These are phyloP conservation scores for Aechmea fasciata DNA, from an alignment of 176 grass and related monocot genomes.

Conservation along the genomic window DNA sequence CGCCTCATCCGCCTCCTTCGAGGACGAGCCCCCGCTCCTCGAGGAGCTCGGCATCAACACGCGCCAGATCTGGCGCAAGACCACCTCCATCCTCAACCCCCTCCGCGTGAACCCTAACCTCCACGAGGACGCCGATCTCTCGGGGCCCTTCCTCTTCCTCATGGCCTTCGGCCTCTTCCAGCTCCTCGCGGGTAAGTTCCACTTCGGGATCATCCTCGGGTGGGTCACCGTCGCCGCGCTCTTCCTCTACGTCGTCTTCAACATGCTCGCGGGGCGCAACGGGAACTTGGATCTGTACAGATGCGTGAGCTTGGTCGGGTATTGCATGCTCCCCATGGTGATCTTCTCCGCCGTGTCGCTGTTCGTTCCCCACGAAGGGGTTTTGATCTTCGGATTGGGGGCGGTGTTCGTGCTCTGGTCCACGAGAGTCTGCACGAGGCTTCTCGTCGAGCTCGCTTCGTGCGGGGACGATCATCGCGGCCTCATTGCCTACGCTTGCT, in stretches of 20 bases:
- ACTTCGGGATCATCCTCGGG: slow-evolving; percentile 83
- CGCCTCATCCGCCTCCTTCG: slow-evolving; percentile 45
- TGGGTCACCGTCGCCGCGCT: slow-evolving; percentile 83
- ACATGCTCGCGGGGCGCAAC: slow-evolving; percentile 68
- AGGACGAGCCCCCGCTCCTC: slow-evolving; percentile 82
- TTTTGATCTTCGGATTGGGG: slow-evolving; percentile 59
- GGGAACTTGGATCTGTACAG: slow-evolving; percentile 81
- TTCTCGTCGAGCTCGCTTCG: slow-evolving; percentile 78
- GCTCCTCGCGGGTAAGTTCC: slow-evolving; percentile 89
- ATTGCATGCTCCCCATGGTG: slow-evolving; percentile 98
- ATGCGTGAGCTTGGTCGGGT: slow-evolving; percentile 84
- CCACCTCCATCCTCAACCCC: slow-evolving; percentile 80
- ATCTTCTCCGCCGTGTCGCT: slow-evolving; percentile 86
- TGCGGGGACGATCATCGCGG: slow-evolving; percentile 75
- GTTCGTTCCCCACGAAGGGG: slow-evolving; percentile 64
- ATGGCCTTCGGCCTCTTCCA: slow-evolving; percentile 91
- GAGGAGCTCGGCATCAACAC: slow-evolving; percentile 99
- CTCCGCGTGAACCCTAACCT: slow-evolving; percentile 61
- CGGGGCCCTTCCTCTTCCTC: slow-evolving; percentile 83
- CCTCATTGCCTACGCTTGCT: slow-evolving; percentile 74
- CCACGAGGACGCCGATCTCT: slow-evolving; percentile 85
- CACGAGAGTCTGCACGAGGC: slow-evolving; percentile 66
- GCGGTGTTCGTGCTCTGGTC: slow-evolving; percentile 87
- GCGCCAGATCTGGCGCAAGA: slow-evolving; percentile 97
- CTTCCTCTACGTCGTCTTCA: slow-evolving; percentile 89